Evolutionary conservation across 2,329 filamentous ascomycete genomes (phyloP).

Genomic region (Gaeumannomyces sp.): DNA sequence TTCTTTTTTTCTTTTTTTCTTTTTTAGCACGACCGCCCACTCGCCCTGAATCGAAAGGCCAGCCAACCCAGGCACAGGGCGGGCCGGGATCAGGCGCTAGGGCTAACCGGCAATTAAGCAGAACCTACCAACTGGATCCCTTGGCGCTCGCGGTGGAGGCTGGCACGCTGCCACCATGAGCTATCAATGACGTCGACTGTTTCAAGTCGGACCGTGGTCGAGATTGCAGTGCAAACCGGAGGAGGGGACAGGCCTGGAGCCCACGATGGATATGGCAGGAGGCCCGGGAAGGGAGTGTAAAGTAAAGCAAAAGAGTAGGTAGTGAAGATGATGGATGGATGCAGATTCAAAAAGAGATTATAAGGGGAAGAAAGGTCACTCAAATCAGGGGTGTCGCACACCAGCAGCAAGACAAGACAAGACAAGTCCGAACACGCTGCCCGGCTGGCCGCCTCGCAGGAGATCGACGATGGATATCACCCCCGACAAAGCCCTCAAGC

Average conservation of each 20-base stretch:
- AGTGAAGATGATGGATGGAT: no score
- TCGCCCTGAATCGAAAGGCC: neutral
- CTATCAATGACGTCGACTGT: constrained; percentile 9
- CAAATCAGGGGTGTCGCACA: neutral
- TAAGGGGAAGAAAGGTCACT: no score
- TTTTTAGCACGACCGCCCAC: no score
- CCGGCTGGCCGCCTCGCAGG: no score
- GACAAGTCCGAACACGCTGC: neutral
- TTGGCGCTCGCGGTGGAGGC: neutral
- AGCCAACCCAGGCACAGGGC: neutral
- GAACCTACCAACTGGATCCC: constrained; percentile 2
- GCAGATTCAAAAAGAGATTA: no score
- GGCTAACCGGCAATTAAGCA: constrained; percentile 8
- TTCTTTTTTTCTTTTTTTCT: no score
- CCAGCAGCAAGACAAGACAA: neutral
- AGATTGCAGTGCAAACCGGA: neutral
- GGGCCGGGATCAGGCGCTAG: constrained; percentile 3
- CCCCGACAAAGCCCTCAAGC: neutral
- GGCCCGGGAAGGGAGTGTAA: no score
- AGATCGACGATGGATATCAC: neutral
- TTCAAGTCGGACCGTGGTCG: neutral
- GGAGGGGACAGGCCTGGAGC: no score
- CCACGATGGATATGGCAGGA: no score
- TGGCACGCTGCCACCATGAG: neutral
- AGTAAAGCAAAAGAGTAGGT: no score